Evolutionary conservation across 2,329 filamentous ascomycete species (phyloP).

Genomic region (Colletotrichum noveboracense): DNA sequence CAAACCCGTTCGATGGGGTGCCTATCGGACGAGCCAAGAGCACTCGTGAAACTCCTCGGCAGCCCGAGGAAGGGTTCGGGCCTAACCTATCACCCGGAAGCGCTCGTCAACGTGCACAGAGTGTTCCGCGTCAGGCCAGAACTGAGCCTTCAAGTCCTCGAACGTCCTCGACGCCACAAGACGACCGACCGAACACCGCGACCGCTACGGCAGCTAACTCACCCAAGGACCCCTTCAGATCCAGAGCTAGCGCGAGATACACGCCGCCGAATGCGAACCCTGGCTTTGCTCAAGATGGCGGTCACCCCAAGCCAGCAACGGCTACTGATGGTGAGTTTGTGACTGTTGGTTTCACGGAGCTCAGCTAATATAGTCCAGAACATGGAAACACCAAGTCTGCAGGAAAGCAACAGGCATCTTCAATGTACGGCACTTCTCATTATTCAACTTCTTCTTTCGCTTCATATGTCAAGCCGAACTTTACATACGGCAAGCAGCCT

Average conservation of each 20-base stretch:
- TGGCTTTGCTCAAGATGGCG: not conserved
- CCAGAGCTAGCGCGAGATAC: conserved; percentile 21
- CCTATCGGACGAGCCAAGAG: conserved; percentile 51
- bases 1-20: conserved; percentile 58
- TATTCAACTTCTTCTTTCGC: not conserved
- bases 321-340: not conserved
- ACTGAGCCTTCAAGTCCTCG: conserved; percentile 15
- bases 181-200: conserved; percentile 10
- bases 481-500: not conserved
- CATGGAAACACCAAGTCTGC: not conserved
- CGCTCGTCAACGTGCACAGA: conserved; percentile 35
- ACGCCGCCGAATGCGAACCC: conserved; percentile 15
- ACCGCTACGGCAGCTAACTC: conserved; percentile 8
- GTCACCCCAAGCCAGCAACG: not conserved
- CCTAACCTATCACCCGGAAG: conserved; percentile 23
- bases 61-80: conserved; percentile 24
- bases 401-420: conserved; percentile 36
- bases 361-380: not conserved
- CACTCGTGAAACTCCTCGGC: conserved; percentile 41
- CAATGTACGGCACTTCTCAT: conserved; percentile 51
- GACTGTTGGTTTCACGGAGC: not conserved
- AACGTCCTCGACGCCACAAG: conserved; percentile 10
- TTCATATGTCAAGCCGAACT: not conserved
- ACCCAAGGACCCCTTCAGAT: conserved; percentile 19
- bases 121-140: conserved; percentile 26